A percentile compares a stretch with the other conserved stretches of the same genome.
Conservation (phyloP, 208 protist species). For the Zelonia costaricensis region DNA sequence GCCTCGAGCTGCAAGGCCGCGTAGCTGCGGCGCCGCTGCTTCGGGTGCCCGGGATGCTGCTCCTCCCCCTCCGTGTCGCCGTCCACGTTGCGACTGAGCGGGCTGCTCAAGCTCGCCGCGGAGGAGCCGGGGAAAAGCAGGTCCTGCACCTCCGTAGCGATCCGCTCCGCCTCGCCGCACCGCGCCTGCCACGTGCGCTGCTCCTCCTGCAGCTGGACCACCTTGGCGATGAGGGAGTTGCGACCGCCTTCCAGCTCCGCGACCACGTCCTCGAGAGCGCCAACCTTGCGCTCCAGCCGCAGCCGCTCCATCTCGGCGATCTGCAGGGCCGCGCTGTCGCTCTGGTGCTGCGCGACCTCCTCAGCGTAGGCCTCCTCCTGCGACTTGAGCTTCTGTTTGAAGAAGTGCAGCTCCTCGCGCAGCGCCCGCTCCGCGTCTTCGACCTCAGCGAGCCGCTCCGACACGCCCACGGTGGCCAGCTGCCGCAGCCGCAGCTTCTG, state of each 20-base stretch:
- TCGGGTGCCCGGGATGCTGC: neutral
- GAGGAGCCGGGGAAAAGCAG: slow-evolving; percentile 11
- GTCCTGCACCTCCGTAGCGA: slow-evolving; percentile 29
- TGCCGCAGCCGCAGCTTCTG: slow-evolving; percentile 20
- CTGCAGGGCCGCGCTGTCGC: slow-evolving; percentile 30
- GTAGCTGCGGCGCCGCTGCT: neutral
- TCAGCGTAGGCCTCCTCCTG: slow-evolving; percentile 31
- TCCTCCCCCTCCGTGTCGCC: neutral
- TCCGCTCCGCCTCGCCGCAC: slow-evolving; percentile 30
- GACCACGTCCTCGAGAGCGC: slow-evolving; percentile 25
- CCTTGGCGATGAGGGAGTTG: slow-evolving; percentile 44
- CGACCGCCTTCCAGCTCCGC: slow-evolving; percentile 36
- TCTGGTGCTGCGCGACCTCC: slow-evolving; percentile 19
- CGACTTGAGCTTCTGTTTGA: slow-evolving; percentile 19
- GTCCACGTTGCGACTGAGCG: neutral
- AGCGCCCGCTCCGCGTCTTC: slow-evolving; percentile 12
- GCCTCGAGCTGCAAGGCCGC: slow-evolving; percentile 2
- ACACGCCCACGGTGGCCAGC: neutral
- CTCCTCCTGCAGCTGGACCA: slow-evolving; percentile 40
- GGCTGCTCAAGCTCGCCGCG: slow-evolving; percentile 1
- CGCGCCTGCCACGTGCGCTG: slow-evolving; percentile 23
- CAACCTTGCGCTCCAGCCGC: slow-evolving; percentile 40
- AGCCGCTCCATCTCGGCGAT: slow-evolving; percentile 34
- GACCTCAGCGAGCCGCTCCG: slow-evolving; percentile 23
- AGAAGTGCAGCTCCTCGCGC: slow-evolving; percentile 31